Conservation (phyloP, 1,284 basidiomycete species). For the Irpex sp. region DNA sequence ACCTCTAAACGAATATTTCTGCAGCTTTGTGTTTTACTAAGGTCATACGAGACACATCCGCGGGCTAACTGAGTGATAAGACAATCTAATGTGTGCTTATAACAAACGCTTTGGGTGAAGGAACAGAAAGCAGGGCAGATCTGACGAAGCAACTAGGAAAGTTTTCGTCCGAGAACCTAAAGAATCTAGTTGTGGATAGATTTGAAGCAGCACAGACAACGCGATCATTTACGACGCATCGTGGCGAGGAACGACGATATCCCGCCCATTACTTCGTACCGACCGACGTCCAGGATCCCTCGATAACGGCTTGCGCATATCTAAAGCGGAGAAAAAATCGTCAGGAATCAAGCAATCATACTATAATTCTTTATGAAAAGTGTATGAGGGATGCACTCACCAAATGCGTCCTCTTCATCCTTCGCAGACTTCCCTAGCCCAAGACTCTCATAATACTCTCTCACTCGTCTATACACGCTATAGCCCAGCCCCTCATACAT, state of each 20-base stretch:
- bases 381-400: conserved; percentile 39
- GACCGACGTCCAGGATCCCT: conserved; percentile 7
- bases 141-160: no score
- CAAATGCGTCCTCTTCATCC: conserved; percentile 90
- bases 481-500: conserved; percentile 91
- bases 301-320: conserved; percentile 10
- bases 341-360: neutral
- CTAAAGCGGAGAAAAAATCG: neutral
- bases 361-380: neutral
- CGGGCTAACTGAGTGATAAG: no score
- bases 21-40: no score
- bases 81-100: no score
- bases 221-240: conserved; percentile 3
- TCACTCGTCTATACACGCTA: conserved; percentile 80
- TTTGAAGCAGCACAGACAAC: neutral
- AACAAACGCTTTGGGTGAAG: no score
- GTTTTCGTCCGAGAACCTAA: no score
- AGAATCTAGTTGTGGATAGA: no score
- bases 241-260: conserved; percentile 6
- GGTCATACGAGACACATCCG: no score
- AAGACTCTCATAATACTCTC: conserved; percentile 82
- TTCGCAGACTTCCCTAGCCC: conserved; percentile 62
- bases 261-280: conserved; percentile 6
- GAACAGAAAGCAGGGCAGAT: no score
- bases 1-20: no score